These are phyloP conservation scores for Fraxinus americana DNA, from an alignment of 257 asterid species.

Conservation along the genomic window DNA sequence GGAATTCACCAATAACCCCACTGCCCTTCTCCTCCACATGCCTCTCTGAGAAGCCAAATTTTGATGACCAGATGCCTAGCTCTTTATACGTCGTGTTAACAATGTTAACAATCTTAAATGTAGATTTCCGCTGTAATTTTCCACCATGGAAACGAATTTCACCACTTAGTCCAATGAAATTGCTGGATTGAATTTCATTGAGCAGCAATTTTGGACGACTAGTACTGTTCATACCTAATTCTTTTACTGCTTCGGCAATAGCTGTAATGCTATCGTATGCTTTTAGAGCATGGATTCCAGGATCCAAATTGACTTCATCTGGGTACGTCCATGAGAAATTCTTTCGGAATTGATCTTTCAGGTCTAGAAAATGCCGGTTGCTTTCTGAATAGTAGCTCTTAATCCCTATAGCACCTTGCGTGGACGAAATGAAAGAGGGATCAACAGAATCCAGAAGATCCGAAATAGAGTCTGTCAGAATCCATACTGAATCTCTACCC, in stretches of 20 bases:
- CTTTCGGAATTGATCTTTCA: slow-evolving; percentile 28
- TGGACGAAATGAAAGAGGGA: slow-evolving; percentile 26
- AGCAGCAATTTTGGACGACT: slow-evolving; percentile 22
- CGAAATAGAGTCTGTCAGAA: slow-evolving; percentile 36
- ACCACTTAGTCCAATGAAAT: slow-evolving; percentile 48
- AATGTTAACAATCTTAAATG: slow-evolving; percentile 37
- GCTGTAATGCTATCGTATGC: slow-evolving; percentile 48
- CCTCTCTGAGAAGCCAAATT: slow-evolving; percentile 26
- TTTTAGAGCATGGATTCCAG: slow-evolving; percentile 42
- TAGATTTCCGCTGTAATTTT: slow-evolving; percentile 19
- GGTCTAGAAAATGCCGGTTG: slow-evolving; percentile 19
- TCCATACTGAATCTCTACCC: slow-evolving; percentile 52
- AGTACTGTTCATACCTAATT: background rate
- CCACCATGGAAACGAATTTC: slow-evolving; percentile 25
- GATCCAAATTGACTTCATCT: slow-evolving; percentile 32
- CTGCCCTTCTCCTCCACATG: background rate
- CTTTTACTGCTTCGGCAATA: slow-evolving; percentile 21
- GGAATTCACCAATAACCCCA: slow-evolving; percentile 14
- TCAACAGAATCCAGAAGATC: slow-evolving; percentile 42
- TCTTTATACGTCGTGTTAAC: slow-evolving; percentile 37
- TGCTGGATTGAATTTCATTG: slow-evolving; percentile 24
- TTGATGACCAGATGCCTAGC: slow-evolving; percentile 41
- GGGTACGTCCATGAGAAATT: slow-evolving; percentile 30
- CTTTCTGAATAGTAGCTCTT: slow-evolving; percentile 29
- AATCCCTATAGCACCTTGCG: slow-evolving; percentile 49